phyloP scores from a whole-genome alignment of 176 grass and related monocot genomes.

The Aegilops umbellulata region DNA sequence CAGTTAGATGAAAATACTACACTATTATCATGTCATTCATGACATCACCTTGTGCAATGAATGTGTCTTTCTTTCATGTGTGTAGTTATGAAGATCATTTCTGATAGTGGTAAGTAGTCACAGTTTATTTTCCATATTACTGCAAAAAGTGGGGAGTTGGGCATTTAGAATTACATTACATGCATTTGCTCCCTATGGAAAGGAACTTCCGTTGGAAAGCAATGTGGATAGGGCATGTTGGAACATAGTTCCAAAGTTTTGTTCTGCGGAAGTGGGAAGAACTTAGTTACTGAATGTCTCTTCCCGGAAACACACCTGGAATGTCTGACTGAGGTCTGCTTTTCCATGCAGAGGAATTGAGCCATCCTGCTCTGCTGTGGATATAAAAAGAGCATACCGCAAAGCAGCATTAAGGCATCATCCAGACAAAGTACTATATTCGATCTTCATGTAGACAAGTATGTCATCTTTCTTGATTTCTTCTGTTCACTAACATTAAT shows the following conservation, averaged over 20 bases:
- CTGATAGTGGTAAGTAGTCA: not conserved
- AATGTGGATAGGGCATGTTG: not conserved
- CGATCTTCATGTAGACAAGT: conserved; percentile 21
- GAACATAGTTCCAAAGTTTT: conserved; percentile 3
- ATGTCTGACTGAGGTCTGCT: conserved; percentile 12
- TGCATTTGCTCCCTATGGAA: not conserved
- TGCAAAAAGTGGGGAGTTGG: conserved; percentile 2
- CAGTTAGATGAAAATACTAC: not conserved
- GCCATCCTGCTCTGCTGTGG: conserved; percentile 56
- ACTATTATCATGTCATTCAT: conserved; percentile 15
- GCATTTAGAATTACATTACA: not conserved
- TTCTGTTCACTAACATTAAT: conserved; percentile 33
- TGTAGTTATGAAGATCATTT: conserved; percentile 3
- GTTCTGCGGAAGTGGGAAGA: conserved; percentile 2
- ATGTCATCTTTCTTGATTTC: not conserved
- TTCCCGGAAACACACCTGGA: not conserved
- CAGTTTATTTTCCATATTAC: conserved; percentile 1
- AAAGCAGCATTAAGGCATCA: conserved; percentile 88
- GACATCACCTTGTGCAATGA: not conserved
- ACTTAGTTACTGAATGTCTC: conserved; percentile 3
- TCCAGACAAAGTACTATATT: conserved; percentile 69
- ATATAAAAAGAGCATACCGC: conserved; percentile 84
- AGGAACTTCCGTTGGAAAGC: conserved; percentile 16
- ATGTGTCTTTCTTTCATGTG: not conserved
- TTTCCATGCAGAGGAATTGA: conserved; percentile 69